Base-by-base conservation (phyloP, 2,329 filamentous ascomycete genomes). In the Metarhizium album region DNA sequence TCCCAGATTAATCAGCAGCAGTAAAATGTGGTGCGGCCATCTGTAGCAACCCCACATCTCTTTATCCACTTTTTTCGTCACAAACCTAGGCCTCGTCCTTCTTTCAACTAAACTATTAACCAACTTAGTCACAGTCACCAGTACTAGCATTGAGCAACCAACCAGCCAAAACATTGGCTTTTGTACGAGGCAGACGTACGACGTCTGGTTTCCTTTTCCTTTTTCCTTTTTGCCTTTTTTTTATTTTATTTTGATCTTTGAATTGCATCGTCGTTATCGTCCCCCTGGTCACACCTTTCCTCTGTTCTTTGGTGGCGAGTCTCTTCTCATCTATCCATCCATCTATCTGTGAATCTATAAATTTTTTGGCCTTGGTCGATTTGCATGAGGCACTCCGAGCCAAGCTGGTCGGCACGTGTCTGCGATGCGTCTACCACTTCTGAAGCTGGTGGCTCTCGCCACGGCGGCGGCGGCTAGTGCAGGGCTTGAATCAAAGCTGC, bases 391-490 rank as follows among this genome's bases (percentile, higher is more conserved):
- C 38, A 11, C 22, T 43, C 22, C 14, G 40, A 43, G 40, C 16
- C 22, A 13, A 43, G 13, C 40, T 24, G 37, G 13, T 8, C 35
- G n/a, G 13, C 46, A 48, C n/a, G 22, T 11, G 8, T n/a, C 18
- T 9, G 46, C 22, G 38, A 54, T 57, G 57, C 49, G 52, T 37
- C 27, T 48, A 11, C 29, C 48, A 4, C 27, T 51, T 2, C 24
- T 54, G 23, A 51, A 33, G 40, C 38, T 55, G 27, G 49, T 52
- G 13, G 54, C 46, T 3, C 47, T 54, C 47, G 53, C 42, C 31
- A 42, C n/a, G 33, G 50, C 61, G 11, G 50, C 61, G 11, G 55
- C 52, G 37, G 46, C 53, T 18, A 46, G 58, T n/a, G 54, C 47
- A 37, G 33, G 54, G 33, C 49, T 45, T 45, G 52, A 46, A 29